Conservation (phyloP, 176 grass and related monocot genomes). For the Phragmites australis region DNA sequence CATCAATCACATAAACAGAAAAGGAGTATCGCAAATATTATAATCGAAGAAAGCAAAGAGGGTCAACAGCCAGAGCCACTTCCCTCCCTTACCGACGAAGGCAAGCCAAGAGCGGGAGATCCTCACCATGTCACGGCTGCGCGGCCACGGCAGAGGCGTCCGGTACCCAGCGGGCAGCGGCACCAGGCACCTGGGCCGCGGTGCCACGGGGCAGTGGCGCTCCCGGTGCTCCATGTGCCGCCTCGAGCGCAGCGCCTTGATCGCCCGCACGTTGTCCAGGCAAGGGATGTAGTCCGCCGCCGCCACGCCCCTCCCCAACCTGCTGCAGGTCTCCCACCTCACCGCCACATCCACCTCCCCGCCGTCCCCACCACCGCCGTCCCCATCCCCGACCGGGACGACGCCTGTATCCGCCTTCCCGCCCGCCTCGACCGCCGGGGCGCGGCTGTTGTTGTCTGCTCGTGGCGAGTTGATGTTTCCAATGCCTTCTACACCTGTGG, state of each 20-base stretch:
- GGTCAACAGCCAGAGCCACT: not conserved
- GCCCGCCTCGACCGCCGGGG: not conserved
- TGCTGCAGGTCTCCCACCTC: constrained; percentile 74
- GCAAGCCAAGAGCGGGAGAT: no score
- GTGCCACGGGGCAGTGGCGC: constrained; percentile 74
- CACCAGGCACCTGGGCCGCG: constrained; percentile 65
- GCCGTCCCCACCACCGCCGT: constrained; percentile 1
- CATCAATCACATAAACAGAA: not conserved
- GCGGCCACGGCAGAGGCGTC: constrained; percentile 73
- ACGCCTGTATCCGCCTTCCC: not conserved
- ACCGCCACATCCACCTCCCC: constrained; percentile 27
- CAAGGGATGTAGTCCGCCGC: constrained; percentile 85
- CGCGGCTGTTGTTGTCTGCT: not conserved
- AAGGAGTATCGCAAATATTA: not conserved
- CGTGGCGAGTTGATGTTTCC: not conserved
- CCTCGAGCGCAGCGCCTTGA: constrained; percentile 64
- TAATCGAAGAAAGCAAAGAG: not conserved
- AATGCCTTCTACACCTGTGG: not conserved
- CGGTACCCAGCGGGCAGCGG: constrained; percentile 63
- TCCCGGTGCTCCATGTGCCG: constrained; percentile 93
- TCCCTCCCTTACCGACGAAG: constrained; percentile 57
- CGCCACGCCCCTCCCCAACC: constrained; percentile 57
- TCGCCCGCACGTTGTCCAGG: constrained; percentile 78
- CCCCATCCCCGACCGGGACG: constrained; percentile 10
- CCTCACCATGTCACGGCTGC: constrained; percentile 97